Evolutionary conservation across 2,329 filamentous ascomycete genomes (phyloP).

Genomic region (Lachnellula willkommii): DNA sequence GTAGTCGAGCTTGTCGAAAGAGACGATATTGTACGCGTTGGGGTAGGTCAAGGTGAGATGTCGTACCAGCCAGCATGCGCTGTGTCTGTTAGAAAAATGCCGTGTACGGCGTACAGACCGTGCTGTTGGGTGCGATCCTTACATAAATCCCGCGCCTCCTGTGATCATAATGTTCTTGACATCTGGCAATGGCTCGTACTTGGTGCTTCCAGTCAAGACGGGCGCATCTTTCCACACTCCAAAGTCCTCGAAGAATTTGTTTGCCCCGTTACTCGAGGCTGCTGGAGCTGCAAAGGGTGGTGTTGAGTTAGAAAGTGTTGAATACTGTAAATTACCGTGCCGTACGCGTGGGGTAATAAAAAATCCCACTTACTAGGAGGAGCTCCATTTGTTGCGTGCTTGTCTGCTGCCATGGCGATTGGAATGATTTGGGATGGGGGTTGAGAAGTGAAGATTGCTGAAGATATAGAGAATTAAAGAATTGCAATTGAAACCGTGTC

Average conservation of each 20-base stretch:
- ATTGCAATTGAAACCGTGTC: no score
- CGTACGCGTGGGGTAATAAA: neutral
- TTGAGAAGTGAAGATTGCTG: neutral
- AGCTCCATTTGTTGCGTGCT: constrained; percentile 6
- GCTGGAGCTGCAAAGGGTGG: constrained; percentile 8
- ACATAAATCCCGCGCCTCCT: constrained; percentile 83
- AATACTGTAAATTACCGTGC: neutral
- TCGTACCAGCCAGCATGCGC: constrained; percentile 77
- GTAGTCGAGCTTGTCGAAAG: constrained; percentile 81
- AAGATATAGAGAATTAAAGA: neutral
- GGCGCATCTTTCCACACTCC: constrained; percentile 69
- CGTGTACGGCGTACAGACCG: constrained; percentile 3
- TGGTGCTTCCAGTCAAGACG: constrained; percentile 62
- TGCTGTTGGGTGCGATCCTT: constrained; percentile 32
- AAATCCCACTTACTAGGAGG: constrained; percentile 7
- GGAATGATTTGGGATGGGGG: neutral
- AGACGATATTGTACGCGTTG: constrained; percentile 69
- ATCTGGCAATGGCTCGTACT: constrained; percentile 62
- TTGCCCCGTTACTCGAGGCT: constrained; percentile 10
- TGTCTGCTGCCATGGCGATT: constrained; percentile 7
- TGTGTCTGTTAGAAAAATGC: constrained; percentile 34
- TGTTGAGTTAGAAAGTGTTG: neutral
- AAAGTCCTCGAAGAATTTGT: constrained; percentile 49
- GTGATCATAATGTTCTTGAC: constrained; percentile 80
- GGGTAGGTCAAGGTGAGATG: constrained; percentile 72